Evolutionary conservation across 305 asterid species (phyloP), one percentile per base, ranked within the genome.

Genomic region (Salvia sclarea): DNA sequence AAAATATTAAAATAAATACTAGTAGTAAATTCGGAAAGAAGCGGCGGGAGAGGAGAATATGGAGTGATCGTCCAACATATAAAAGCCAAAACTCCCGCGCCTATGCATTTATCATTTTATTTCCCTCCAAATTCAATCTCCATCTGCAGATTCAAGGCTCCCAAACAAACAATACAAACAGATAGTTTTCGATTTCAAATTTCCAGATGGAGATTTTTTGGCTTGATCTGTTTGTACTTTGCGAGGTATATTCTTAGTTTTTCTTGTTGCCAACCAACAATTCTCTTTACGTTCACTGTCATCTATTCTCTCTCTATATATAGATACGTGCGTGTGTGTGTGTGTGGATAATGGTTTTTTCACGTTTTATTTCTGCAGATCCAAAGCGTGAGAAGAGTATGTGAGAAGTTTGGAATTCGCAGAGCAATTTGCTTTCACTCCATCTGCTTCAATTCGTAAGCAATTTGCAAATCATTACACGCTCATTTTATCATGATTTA

Each of bases 381-480:
- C 71, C 85, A 75, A 18, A 75, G 10, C 85, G 77, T 43, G 88
- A 9, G n/a, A 81, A 37, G 84, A 82, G 38, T 33, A 49, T 28
- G 68, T 76, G 14, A 37, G 68, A 22, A 89, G 78, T 72, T 61
- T 76, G 20, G 73, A 64, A 64, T 74, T 87, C 50, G 60, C 5
- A 1, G 20, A 24, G n/a, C 38, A 2, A 2, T 24, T 25, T 25
- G 60, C 75, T 24, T 69, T 77, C 43, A 3, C 43, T 21, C 12
- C 63, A 20, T 37, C 38, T n/a, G 41, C 24, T 43, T 68, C 33
- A 22, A 12, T 10, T 38, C 2, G 64, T 24, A 55, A 10, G 64
- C 22, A 41, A 41, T 68, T 25, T 8, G 58, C 55, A 44, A 11
- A 6, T 66, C 13, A 4, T 18, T n/a, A 53, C 11, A 12, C 31